These are phyloP conservation scores for Mycena pura DNA, from an alignment of 768 basidiomycete species.

Conservation along the genomic window DNA sequence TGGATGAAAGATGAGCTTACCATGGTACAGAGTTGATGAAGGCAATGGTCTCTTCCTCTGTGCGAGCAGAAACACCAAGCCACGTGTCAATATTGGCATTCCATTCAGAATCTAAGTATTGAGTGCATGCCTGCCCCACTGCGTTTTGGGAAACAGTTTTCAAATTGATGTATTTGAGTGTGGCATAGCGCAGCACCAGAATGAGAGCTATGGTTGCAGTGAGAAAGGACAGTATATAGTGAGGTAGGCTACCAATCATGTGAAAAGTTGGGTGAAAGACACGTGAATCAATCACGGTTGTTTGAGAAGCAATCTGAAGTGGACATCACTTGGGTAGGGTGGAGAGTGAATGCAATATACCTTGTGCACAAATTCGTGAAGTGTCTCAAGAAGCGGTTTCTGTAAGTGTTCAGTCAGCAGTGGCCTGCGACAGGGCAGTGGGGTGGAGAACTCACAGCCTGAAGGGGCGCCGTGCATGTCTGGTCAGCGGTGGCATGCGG, in stretches of 20 bases:
- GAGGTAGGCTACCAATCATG: conserved; percentile 1
- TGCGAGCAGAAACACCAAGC: conserved; percentile 7
- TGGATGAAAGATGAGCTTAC: neutral
- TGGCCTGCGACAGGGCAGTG: neutral
- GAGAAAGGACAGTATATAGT: neutral
- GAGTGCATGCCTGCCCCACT: conserved; percentile 1
- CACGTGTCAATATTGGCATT: neutral
- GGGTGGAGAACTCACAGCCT: neutral
- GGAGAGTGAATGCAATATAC: neutral
- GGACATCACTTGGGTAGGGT: neutral
- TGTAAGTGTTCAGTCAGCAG: neutral
- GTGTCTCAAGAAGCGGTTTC: conserved; percentile 1
- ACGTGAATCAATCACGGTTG: neutral
- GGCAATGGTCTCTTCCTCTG: neutral
- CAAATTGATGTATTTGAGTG: neutral
- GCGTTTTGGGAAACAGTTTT: neutral
- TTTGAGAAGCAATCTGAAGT: conserved; percentile 5
- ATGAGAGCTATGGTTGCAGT: neutral
- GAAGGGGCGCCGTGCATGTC: too few species aligned
- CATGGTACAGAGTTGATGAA: conserved; percentile 6
- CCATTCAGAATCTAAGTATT: neutral
- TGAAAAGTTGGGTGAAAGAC: neutral
- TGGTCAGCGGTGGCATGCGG: too few species aligned
- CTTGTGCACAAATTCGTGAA: neutral
- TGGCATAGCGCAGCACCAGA: conserved; percentile 5